These are phyloP conservation scores for Citrus sp. DNA, from an alignment of 345 rosid species.

Conservation along the genomic window DNA sequence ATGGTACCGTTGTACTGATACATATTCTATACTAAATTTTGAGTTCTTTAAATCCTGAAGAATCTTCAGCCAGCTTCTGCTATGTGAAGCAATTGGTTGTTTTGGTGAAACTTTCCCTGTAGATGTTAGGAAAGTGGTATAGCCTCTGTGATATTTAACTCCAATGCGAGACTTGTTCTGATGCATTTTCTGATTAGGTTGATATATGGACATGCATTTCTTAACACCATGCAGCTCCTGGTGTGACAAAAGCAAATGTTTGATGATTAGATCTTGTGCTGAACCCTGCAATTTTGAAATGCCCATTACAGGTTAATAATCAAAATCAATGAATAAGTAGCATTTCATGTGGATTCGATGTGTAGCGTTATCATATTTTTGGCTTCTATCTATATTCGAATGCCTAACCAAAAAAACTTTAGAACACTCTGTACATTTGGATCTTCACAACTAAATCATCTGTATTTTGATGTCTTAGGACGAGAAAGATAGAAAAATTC, in stretches of 20 bases:
- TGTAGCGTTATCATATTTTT: too few species aligned
- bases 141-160: neutral
- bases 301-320: neutral
- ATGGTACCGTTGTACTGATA: too few species aligned
- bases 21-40: neutral
- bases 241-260: neutral
- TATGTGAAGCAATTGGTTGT: neutral
- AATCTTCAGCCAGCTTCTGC: neutral
- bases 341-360: too few species aligned
- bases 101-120: neutral
- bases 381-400: neutral
- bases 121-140: neutral
- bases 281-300: too few species aligned
- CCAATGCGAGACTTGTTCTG: neutral
- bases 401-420: too few species aligned
- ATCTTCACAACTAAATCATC: neutral
- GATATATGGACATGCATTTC: neutral
- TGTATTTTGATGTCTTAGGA: conserved; percentile 16
- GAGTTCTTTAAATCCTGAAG: neutral
- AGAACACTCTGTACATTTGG: neutral
- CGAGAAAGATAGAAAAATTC: conserved; percentile 28
- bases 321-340: too few species aligned
- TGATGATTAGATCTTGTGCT: neutral
- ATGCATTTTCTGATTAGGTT: neutral
- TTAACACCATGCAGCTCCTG: neutral